Base-by-base conservation (phyloP, 495 filamentous ascomycete species). In the Neurospora sublineolata region DNA sequence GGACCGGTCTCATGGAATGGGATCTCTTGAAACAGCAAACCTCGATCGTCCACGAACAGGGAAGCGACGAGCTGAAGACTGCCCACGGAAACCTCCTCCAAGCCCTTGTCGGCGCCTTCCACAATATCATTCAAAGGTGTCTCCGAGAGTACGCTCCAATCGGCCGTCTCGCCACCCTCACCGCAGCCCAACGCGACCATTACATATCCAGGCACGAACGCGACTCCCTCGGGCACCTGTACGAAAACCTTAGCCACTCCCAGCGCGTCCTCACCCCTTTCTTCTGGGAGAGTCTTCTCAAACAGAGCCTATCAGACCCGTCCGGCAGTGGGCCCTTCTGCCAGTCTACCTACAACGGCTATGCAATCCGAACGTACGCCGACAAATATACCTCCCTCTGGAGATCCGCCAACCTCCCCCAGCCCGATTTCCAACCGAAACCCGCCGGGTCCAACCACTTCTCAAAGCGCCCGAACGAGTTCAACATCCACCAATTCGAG, bases 41-140 rank as follows among this genome's bases (percentile, higher is more conserved):
- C 41, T 16, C 14, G 3, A 36, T 72, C 9, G 11, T 36, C 2
- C 33, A 23, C 18, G 39, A 27, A n/a, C 23, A 69, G 4, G 41
- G 39, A 39, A 68, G 67, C 20, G 20, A 38, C 16, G 68, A 30
- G 18, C 91, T 90, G 83, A 83, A 87, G 75, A 83, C 81, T 67
- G 74, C 76, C 1, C 75, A 73, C 39, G 27, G 37, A 0, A 64
- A n/a, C 4, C 64, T 83, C 9, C 10, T 71, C 5, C 71, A 70
- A 10, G 77, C 75, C 7, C 71, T 79, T 27, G 30, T 72, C 12
- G 27, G 37, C 9, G 38, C 23, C 23, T 77, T 78, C 37, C 58
- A 72, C 8, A 16, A 6, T 27, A 36, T 71, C 2, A 11, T 82
- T 8, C 33, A 16, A 12, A 58, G 5, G 72, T 76, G 46, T 20